phyloP scores from a whole-genome alignment of 331 rosid species.

The Acacia concinna region DNA sequence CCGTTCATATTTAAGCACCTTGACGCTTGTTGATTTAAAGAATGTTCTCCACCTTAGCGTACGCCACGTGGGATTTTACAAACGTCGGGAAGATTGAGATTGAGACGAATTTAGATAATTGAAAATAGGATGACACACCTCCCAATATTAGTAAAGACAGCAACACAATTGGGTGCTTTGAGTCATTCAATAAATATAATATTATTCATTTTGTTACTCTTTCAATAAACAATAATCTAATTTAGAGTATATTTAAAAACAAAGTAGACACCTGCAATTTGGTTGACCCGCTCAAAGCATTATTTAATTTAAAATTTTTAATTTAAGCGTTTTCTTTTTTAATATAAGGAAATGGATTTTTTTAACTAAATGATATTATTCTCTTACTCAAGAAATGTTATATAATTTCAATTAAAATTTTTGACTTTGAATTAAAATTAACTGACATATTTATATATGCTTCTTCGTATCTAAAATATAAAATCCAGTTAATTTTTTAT shows the following conservation, averaged over 20 bases:
- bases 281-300: background rate
- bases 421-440: too few species aligned
- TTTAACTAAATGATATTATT: background rate
- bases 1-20: too few species aligned
- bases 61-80: slow-evolving; percentile 41
- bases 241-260: too few species aligned
- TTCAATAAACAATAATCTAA: too few species aligned
- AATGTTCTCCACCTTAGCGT: slow-evolving; percentile 53
- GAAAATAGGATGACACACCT: slow-evolving; percentile 46
- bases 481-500: too few species aligned
- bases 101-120: slow-evolving; percentile 43
- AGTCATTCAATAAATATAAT: slow-evolving; percentile 53
- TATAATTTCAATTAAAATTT: background rate
- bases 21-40: slow-evolving; percentile 43
- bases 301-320: background rate
- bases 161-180: slow-evolving; percentile 61
- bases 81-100: slow-evolving; percentile 35
- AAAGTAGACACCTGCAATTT: background rate
- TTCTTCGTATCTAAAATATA: too few species aligned
- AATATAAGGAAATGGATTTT: background rate
- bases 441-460: too few species aligned
- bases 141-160: slow-evolving; percentile 55
- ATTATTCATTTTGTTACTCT: slow-evolving; percentile 41
- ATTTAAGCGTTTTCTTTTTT: background rate
- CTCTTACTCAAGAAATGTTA: background rate